Conservation (phyloP, 225 moss, liverwort and hornwort genomes). For the Climacium dendroides region DNA sequence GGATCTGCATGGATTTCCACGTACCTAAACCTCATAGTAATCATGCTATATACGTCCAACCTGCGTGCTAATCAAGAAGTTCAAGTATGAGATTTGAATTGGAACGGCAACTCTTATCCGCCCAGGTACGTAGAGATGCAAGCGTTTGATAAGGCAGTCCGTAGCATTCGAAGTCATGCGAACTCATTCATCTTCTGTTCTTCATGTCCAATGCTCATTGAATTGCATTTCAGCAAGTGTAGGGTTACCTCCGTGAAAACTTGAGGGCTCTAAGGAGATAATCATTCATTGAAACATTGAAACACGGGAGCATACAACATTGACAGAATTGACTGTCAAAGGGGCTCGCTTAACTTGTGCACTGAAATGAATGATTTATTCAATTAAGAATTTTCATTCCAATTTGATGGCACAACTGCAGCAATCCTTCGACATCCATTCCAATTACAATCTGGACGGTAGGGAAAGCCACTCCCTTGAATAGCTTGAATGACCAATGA, state of each 20-base stretch:
- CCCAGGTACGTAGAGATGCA: neutral
- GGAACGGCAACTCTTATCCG: neutral
- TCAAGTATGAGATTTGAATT: neutral
- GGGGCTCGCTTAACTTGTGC: neutral
- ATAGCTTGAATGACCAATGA: neutral
- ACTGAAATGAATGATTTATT: neutral
- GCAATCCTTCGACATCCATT: neutral
- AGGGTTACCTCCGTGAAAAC: neutral
- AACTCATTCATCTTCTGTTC: neutral
- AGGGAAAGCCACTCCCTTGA: neutral
- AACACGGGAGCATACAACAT: neutral
- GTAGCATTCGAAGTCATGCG: neutral
- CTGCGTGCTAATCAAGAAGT: neutral
- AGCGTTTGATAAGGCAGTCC: neutral
- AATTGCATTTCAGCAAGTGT: neutral
- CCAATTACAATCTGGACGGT: neutral
- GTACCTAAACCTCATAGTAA: neutral
- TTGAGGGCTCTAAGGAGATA: no score
- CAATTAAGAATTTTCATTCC: neutral
- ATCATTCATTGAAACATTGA: neutral
- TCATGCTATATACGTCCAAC: neutral
- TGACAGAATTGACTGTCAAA: neutral
- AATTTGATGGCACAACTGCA: neutral
- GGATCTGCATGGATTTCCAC: neutral
- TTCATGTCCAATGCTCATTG: neutral